phyloP scores from a whole-genome alignment of 306 rosid genomes.

The Amphicarpaea edgeworthii region DNA sequence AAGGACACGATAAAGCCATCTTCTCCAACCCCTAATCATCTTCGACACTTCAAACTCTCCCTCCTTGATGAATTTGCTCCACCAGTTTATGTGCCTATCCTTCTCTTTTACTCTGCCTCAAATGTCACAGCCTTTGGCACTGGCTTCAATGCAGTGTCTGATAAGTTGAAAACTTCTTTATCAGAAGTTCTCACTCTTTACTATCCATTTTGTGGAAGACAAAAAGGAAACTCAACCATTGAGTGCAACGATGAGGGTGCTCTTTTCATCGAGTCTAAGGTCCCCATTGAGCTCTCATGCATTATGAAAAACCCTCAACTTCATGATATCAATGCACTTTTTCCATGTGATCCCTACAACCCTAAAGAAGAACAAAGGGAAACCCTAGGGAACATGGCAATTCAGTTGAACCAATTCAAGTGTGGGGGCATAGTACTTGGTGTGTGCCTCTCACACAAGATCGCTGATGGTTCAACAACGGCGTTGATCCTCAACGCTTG shows the following conservation, averaged over 20 bases:
- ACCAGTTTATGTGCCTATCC: conserved; percentile 13
- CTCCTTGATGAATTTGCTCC: conserved; percentile 21
- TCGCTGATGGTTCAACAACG: conserved; percentile 34
- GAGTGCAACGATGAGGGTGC: no score
- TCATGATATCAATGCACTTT: no score
- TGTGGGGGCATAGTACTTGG: conserved; percentile 45
- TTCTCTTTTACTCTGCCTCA: conserved; percentile 39
- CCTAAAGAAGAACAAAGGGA: not conserved
- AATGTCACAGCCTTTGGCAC: no score
- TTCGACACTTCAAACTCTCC: conserved; percentile 12
- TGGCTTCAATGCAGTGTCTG: not conserved
- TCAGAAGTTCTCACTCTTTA: conserved; percentile 37
- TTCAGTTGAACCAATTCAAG: conserved; percentile 25
- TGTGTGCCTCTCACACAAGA: conserved; percentile 40
- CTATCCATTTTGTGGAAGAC: conserved; percentile 40
- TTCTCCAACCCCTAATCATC: conserved; percentile 45
- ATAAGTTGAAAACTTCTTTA: conserved; percentile 12
- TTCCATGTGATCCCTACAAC: no score
- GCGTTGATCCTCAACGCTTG: conserved; percentile 30
- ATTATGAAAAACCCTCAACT: not conserved
- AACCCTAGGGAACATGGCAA: not conserved
- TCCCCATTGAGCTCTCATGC: not conserved
- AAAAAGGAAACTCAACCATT: not conserved
- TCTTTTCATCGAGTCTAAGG: conserved; percentile 16
- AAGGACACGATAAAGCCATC: conserved; percentile 37